Percentiles rank a stretch among this genome's conserved stretches.
These are phyloP conservation scores for Amoebophrya sp. DNA, from an alignment of 169 alveolate genomes.

Conservation along the genomic window DNA sequence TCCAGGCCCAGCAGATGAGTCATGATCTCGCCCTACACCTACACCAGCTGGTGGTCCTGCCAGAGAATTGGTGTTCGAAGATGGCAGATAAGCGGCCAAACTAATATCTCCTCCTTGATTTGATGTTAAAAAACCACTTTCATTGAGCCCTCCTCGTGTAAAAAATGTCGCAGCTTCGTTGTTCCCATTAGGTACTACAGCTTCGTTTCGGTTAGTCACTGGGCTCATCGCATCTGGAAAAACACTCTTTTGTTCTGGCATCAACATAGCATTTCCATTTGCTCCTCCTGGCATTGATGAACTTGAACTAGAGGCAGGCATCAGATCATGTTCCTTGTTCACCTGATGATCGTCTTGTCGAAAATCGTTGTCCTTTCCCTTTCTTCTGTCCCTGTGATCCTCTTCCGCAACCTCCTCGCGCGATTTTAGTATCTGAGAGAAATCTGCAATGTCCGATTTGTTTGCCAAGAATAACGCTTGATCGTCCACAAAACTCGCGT, in stretches of 20 bases:
- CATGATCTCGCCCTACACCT: neutral
- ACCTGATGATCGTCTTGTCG: neutral
- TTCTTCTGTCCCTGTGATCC: neutral
- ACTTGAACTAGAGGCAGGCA: neutral
- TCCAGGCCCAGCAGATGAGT: neutral
- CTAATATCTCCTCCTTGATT: neutral
- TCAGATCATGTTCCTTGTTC: neutral
- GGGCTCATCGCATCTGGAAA: neutral
- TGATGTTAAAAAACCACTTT: neutral
- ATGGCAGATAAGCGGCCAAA: neutral
- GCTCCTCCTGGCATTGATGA: neutral
- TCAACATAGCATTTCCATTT: neutral
- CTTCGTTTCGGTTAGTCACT: neutral
- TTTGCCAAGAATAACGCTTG: too few species aligned
- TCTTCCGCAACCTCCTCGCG: neutral
- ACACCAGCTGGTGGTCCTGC: neutral
- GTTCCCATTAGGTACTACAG: neutral
- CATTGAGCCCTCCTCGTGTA: too few species aligned
- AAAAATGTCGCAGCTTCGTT: too few species aligned
- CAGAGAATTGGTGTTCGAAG: neutral
- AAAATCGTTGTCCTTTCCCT: neutral
- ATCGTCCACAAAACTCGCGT: too few species aligned
- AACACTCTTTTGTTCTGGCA: neutral
- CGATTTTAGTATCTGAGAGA: too few species aligned
- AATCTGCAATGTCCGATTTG: too few species aligned